A percentile compares a stretch with the other conserved stretches of the same genome.
Evolutionary conservation across 2,329 filamentous ascomycete genomes (phyloP).

Genomic region (Neonectria hederae): DNA sequence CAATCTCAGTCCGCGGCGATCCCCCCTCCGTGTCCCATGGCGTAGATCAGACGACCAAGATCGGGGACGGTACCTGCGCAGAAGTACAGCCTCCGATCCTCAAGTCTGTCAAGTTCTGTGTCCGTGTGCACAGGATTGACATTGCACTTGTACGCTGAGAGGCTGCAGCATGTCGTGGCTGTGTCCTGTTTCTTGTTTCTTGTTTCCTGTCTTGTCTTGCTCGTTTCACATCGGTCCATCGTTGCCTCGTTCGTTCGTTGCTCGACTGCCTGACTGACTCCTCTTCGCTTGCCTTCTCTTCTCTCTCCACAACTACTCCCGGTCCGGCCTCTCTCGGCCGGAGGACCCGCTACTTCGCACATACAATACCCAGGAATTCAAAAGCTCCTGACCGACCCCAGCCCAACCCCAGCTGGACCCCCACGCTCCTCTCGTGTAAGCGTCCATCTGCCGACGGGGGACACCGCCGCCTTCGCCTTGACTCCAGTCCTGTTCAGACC

Average conservation of each 20-base stretch:
- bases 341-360: slow-evolving; percentile 22
- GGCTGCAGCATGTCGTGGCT: slow-evolving; percentile 1
- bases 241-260: background rate
- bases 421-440: slow-evolving; percentile 35
- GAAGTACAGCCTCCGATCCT: slow-evolving; percentile 6
- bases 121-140: background rate
- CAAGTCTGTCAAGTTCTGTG: background rate
- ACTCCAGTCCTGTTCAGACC: slow-evolving; percentile 7
- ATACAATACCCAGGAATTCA: slow-evolving; percentile 10
- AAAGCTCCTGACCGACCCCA: slow-evolving; percentile 24
- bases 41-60: slow-evolving; percentile 37
- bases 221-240: slow-evolving; percentile 14
- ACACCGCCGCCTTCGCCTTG: slow-evolving; percentile 23
- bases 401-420: slow-evolving; percentile 33
- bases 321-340: slow-evolving; percentile 41
- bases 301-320: slow-evolving; percentile 28
- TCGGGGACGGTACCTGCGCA: slow-evolving; percentile 40
- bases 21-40: background rate
- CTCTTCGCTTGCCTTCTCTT: too few relatives aligned
- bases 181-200: slow-evolving; percentile 4
- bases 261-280: background rate
- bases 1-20: slow-evolving; percentile 20
- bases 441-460: slow-evolving; percentile 27
- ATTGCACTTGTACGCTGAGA: background rate
- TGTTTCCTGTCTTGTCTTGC: background rate